These are phyloP conservation scores for Fraxinus latifolia DNA, from an alignment of 305 asterid species.

Conservation along the genomic window DNA sequence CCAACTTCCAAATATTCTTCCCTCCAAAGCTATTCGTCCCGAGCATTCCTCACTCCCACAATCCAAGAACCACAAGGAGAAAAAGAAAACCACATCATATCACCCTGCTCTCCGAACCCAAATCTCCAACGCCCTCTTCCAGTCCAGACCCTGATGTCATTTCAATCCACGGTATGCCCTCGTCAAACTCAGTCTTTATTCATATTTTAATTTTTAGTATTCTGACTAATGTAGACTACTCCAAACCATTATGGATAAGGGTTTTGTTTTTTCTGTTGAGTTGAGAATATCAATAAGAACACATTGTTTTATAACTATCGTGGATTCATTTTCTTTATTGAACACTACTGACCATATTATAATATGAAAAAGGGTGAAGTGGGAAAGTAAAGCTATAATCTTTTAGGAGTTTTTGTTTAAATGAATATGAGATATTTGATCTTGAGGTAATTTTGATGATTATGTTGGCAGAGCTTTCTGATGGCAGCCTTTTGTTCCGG, in stretches of 20 bases:
- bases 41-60: constrained; percentile 13
- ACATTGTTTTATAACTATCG: neutral
- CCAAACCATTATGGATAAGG: neutral
- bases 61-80: constrained; percentile 24
- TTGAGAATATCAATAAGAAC: neutral
- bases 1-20: constrained; percentile 25
- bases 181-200: neutral
- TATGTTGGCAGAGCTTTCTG: constrained; percentile 64
- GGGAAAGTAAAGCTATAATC: neutral
- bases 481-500: constrained; percentile 72
- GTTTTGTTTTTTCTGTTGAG: neutral
- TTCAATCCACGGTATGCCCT: constrained; percentile 56
- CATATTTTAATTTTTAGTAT: neutral
- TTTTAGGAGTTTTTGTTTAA: constrained; percentile 12
- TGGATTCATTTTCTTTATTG: neutral
- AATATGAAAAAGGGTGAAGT: neutral
- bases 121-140: constrained; percentile 29
- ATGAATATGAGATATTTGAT: constrained; percentile 18
- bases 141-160: constrained; percentile 38
- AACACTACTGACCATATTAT: neutral
- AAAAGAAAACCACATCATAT: constrained; percentile 36
- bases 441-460: constrained; percentile 24
- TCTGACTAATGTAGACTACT: neutral
- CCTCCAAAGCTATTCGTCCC: constrained; percentile 25
- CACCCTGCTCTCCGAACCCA: constrained; percentile 33